Conservation (phyloP, 2,329 filamentous ascomycete species). For the Didymella glomerata region DNA sequence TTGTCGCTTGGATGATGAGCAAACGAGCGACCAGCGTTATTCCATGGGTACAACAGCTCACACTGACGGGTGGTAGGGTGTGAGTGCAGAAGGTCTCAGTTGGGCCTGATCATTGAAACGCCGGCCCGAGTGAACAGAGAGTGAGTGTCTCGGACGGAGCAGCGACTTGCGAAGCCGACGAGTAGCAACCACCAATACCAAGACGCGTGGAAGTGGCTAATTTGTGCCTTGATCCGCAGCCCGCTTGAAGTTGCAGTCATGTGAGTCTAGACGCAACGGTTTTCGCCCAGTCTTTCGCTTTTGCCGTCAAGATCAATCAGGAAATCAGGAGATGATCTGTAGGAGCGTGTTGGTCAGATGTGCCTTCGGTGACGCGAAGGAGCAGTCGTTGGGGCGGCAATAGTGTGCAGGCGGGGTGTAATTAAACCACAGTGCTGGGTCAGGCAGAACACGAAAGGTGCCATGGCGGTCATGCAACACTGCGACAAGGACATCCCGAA, state of each 20-base stretch:
- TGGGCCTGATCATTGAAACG: background rate
- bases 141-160: constrained; percentile 3
- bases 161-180: background rate
- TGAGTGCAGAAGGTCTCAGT: constrained; percentile 6
- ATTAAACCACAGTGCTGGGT: constrained; percentile 16
- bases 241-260: constrained; percentile 17
- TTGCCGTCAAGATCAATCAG: constrained; percentile 1
- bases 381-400: constrained; percentile 14
- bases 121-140: constrained; percentile 5
- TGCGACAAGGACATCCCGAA: constrained; percentile 9
- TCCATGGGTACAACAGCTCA: background rate
- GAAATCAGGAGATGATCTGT: constrained; percentile 14
- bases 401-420: constrained; percentile 13
- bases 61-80: background rate
- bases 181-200: constrained; percentile 5
- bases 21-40: background rate
- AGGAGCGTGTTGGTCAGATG: constrained; percentile 10
- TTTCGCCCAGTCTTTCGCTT: constrained; percentile 2
- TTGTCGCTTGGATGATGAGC: background rate
- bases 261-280: constrained; percentile 8
- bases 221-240: constrained; percentile 4
- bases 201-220: constrained; percentile 1
- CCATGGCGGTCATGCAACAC: constrained; percentile 7
- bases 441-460: constrained; percentile 12
- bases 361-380: constrained; percentile 6